Conservation (phyloP, 768 basidiomycete genomes). For the Amanita exitialis region DNA sequence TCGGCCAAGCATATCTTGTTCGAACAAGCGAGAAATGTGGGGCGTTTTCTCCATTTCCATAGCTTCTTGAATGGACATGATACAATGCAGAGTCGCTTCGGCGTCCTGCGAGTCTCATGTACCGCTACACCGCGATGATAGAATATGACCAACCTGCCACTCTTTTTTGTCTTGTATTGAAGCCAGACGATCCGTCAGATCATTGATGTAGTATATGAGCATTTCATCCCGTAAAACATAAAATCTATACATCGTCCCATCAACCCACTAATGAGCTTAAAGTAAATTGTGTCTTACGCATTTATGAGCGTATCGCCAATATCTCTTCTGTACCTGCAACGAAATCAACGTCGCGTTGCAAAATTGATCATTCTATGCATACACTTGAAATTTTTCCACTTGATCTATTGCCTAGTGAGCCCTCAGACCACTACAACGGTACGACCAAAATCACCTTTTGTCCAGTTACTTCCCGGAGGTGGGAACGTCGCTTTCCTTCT, state of each 20-base stretch:
- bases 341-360: background rate
- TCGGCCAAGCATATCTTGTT: constrained; percentile 56
- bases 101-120: constrained; percentile 43
- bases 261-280: background rate
- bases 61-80: constrained; percentile 84
- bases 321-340: constrained; percentile 65
- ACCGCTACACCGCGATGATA: background rate
- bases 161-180: constrained; percentile 31
- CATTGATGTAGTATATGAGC: constrained; percentile 59
- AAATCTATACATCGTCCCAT: constrained; percentile 36
- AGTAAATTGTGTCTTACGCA: constrained; percentile 41
- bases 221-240: constrained; percentile 83
- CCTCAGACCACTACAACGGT: background rate
- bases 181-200: constrained; percentile 46
- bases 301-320: constrained; percentile 85
- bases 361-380: constrained; percentile 16
- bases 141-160: constrained; percentile 56
- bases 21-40: constrained; percentile 58
- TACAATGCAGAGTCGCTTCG: constrained; percentile 80
- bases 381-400: constrained; percentile 73
- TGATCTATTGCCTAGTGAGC: constrained; percentile 44
- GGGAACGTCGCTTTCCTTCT: constrained; percentile 75
- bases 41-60: constrained; percentile 44
- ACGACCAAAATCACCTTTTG: constrained; percentile 44
- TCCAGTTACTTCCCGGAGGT: constrained; percentile 40